Conservation (phyloP, 495 filamentous ascomycete species). For the Sordaria brevicollis region DNA sequence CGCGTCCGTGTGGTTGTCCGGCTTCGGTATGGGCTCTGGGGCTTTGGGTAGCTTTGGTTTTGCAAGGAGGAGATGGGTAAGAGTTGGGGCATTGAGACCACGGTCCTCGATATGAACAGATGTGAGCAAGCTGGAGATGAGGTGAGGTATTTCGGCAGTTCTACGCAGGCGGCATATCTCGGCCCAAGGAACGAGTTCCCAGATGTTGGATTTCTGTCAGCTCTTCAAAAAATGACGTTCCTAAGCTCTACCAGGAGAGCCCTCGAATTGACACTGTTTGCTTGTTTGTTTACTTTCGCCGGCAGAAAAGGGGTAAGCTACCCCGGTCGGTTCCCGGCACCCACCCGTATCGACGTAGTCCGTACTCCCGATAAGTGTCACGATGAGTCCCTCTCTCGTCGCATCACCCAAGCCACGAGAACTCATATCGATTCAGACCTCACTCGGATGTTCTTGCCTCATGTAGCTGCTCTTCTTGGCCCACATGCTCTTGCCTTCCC, state of each 20-base stretch:
- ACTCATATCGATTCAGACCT: background rate
- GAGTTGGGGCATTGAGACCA: background rate
- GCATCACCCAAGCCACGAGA: too few species aligned
- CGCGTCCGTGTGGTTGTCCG: background rate
- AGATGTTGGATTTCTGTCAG: background rate
- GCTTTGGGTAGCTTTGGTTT: background rate
- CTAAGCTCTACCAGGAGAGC: background rate
- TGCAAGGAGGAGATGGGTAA: background rate
- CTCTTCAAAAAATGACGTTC: background rate
- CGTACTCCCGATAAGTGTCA: background rate
- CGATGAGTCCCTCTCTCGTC: background rate
- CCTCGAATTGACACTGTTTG: background rate
- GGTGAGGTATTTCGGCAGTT: background rate
- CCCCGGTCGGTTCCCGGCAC: background rate
- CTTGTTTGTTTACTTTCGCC: background rate
- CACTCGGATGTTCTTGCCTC: background rate
- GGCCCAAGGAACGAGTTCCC: background rate
- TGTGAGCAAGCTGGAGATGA: background rate
- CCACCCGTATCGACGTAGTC: background rate
- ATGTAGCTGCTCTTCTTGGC: background rate
- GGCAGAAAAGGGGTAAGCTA: background rate
- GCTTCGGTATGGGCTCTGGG: background rate
- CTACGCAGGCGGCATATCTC: background rate
- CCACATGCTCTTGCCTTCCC: background rate
- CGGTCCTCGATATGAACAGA: background rate